phyloP scores from a whole-genome alignment of 2,329 filamentous ascomycete genomes.

The Ceratocystis cubensis region DNA sequence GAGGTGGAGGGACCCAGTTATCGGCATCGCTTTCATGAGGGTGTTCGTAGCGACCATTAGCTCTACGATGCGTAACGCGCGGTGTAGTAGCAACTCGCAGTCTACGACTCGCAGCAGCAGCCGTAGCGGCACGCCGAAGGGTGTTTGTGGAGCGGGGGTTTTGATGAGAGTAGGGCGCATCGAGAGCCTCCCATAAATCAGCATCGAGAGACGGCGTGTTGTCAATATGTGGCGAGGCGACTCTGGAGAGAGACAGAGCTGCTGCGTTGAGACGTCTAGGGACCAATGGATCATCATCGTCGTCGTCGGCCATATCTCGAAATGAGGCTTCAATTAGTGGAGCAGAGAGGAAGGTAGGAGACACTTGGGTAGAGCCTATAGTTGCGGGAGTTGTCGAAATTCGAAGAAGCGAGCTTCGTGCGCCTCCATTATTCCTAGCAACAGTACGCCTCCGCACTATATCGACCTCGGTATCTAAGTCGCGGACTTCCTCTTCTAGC shows the following conservation, averaged over 20 bases:
- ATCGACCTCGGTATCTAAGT: constrained; percentile 66
- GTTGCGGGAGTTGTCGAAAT: constrained; percentile 31
- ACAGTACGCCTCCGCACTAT: constrained; percentile 64
- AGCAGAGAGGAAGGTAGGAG: not conserved
- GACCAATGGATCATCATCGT: constrained; percentile 38
- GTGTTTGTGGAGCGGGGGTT: constrained; percentile 58
- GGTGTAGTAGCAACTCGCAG: constrained; percentile 45
- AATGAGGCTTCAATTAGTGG: not conserved
- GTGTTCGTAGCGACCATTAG: constrained; percentile 57
- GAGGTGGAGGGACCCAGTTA: constrained; percentile 77
- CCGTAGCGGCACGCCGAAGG: constrained; percentile 59
- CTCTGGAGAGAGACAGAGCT: constrained; percentile 19
- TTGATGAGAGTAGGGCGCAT: constrained; percentile 60
- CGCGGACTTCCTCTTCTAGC: constrained; percentile 59
- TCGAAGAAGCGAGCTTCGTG: constrained; percentile 37
- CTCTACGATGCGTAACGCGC: constrained; percentile 50
- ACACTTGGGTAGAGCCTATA: constrained; percentile 4
- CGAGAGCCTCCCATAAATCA: constrained; percentile 40
- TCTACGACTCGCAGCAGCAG: constrained; percentile 60
- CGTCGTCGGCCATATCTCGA: constrained; percentile 22
- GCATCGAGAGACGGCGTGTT: constrained; percentile 22
- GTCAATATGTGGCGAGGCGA: not conserved
- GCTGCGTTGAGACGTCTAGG: constrained; percentile 33
- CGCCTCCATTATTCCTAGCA: constrained; percentile 43
- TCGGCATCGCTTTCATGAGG: constrained; percentile 81